These are phyloP conservation scores for Syzygium syzygioides DNA, from an alignment of 441 rosid species.

Conservation along the genomic window DNA sequence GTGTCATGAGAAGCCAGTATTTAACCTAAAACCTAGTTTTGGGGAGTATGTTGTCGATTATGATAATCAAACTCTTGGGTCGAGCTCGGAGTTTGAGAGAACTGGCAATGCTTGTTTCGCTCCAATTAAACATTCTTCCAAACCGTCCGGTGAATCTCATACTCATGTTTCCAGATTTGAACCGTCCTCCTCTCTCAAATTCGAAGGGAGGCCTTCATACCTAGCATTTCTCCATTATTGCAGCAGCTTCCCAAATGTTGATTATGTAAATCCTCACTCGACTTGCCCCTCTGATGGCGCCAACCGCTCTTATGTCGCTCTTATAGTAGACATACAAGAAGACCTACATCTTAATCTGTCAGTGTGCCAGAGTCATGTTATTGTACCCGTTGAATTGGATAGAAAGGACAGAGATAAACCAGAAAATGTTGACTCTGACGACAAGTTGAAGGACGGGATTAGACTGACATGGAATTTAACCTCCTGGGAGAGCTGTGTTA, in stretches of 20 bases:
- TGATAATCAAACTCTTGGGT: not conserved
- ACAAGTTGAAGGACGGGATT: slow-evolving; percentile 34
- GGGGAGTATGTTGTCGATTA: not conserved
- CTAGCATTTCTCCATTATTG: not conserved
- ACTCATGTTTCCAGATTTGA: not conserved
- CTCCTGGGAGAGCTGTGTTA: slow-evolving; percentile 29
- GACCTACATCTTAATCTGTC: no score
- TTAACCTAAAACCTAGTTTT: not conserved
- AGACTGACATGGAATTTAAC: slow-evolving; percentile 30
- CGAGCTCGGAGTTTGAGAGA: not conserved
- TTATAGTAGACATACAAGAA: no score
- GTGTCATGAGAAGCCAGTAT: rapidly evolving
- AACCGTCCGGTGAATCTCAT: rapidly evolving
- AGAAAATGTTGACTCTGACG: no score
- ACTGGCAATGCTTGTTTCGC: not conserved
- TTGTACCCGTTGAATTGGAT: not conserved
- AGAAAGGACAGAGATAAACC: no score
- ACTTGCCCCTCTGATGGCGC: no score
- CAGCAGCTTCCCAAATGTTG: not conserved
- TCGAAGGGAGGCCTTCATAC: rapidly evolving
- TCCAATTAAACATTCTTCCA: rapidly evolving
- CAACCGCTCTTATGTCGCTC: no score
- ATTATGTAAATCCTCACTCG: no score
- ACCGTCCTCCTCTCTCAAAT: not conserved
- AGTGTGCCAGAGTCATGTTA: no score